A percentile compares a stretch with the other conserved stretches of the same genome.
These are phyloP conservation scores for Exophiala aquamarina DNA, from an alignment of 2,329 filamentous ascomycete species.

Conservation along the genomic window DNA sequence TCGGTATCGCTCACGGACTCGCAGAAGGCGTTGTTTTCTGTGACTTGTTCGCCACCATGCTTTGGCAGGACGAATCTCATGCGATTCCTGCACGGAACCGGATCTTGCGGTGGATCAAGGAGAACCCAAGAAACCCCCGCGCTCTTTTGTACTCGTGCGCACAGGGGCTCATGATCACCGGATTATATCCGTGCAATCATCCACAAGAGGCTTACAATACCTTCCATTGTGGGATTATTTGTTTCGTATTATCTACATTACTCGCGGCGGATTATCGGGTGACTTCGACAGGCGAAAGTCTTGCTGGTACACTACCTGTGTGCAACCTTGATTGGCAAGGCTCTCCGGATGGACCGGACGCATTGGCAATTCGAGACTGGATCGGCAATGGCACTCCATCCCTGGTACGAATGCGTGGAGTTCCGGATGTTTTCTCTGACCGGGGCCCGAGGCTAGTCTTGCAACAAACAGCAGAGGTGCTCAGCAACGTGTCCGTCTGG, in stretches of 20 bases:
- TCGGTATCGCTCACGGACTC: constrained; percentile 4
- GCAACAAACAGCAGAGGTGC: constrained; percentile 4
- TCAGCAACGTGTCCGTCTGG: constrained; percentile 4
- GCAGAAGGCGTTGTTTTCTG: constrained; percentile 3
- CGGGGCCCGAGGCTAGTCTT: background rate
- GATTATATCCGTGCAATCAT: constrained; percentile 3
- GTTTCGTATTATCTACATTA: constrained; percentile 1
- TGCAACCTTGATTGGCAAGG: constrained; percentile 7
- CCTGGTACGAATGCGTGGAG: constrained; percentile 2
- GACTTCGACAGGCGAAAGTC: background rate
- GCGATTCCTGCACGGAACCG: constrained; percentile 9
- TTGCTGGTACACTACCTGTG: background rate
- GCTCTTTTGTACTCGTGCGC: constrained; percentile 5
- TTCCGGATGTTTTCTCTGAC: constrained; percentile 1
- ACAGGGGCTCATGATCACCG: background rate
- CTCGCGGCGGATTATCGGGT: background rate
- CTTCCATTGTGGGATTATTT: constrained; percentile 1
- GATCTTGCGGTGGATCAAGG: constrained; percentile 11
- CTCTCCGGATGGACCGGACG: constrained; percentile 2
- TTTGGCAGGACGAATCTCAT: constrained; percentile 9
- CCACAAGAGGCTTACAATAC: constrained; percentile 3
- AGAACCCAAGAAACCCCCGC: constrained; percentile 7
- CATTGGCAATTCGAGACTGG: constrained; percentile 2
- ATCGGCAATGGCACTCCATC: constrained; percentile 2
- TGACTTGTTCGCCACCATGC: constrained; percentile 9